Evolutionary conservation across 148 eudicot species (phyloP).

Genomic region (Limonium bicolor): DNA sequence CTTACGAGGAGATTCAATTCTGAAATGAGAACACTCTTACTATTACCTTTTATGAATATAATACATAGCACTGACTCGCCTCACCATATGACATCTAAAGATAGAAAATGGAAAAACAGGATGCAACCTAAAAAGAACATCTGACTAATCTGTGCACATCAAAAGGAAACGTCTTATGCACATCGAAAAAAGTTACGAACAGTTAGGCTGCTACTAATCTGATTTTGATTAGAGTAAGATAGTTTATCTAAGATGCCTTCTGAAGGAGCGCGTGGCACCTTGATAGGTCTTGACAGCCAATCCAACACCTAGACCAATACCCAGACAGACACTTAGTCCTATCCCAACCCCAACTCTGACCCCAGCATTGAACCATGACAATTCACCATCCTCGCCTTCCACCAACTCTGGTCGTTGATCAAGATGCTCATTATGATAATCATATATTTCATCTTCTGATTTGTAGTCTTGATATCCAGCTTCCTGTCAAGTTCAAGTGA

Average conservation of each 20-base stretch:
- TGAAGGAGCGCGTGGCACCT: slow-evolving; percentile 34
- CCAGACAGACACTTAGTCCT: slow-evolving; percentile 70
- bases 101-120: too few relatives aligned
- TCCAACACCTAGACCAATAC: slow-evolving; percentile 67
- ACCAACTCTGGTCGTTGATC: slow-evolving; percentile 22
- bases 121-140: too few relatives aligned
- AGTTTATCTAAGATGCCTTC: slow-evolving; percentile 26
- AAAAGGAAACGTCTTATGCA: too few relatives aligned
- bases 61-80: too few relatives aligned
- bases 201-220: too few relatives aligned
- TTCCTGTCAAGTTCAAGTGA: slow-evolving; percentile 15
- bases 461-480: slow-evolving; percentile 22
- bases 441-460: slow-evolving; percentile 20
- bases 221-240: too few relatives aligned
- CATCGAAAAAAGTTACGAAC: too few relatives aligned
- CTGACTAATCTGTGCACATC: too few relatives aligned
- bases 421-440: slow-evolving; percentile 18
- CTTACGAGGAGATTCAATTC: too few relatives aligned
- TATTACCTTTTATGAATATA: too few relatives aligned
- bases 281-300: slow-evolving; percentile 48
- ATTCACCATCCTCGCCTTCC: slow-evolving; percentile 64
- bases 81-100: too few relatives aligned
- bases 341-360: slow-evolving; percentile 75
- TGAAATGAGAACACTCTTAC: too few relatives aligned
- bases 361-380: slow-evolving; percentile 72